Evolutionary conservation across 2,329 filamentous ascomycete species (phyloP), one percentile per base, ranked within the genome.

Genomic region (Aspergillus felis): DNA sequence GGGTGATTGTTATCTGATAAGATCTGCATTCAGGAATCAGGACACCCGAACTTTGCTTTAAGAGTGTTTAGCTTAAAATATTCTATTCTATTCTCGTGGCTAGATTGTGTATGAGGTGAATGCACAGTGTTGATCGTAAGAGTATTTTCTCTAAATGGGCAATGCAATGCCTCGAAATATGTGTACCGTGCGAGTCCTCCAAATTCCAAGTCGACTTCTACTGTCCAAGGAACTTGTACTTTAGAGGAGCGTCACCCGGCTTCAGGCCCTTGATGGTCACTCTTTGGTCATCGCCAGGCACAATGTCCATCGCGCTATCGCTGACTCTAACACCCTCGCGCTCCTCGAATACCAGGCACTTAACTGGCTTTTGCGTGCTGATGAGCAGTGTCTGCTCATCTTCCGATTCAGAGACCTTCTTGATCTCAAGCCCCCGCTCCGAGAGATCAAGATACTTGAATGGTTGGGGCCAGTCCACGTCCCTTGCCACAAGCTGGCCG

Each of bases 321-420:
- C 79, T 76, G 22, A 84, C 69, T 12, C 78, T 73, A 46, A 84
- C 77, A 10, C 81, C 82, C 54, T 82, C 78, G 53, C 81, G 70
- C 64, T 85, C 83, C 67, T 85, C 83, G 61, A 85, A 84, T 3
- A 85, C 83, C n/a, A 85, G 69, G 12, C 83, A 82, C 62, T 85
- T 86, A 2, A 83, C 82, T 1, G 83, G 82, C 68, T 79, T 81
- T 50, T 73, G 65, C 5, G 79, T 77, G 61, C 67, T 79, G 61
- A 85, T 74, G 29, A 71, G 64, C 38, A 83, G 76, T 1, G 53
- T 62, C 56, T 64, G 61, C 49, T 63, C 55, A 14, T 61, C 52
- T 25, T 56, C 52, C 3, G 59, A 57, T 47, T 71, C 74, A 44
- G 72, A 68, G n/a, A 74, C 74, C 25, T 71, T 66, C 27, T 63